Percentiles rank a stretch among this genome's conserved stretches.
Conservation (phyloP, 768 basidiomycete species). For the Mycena epipterygia region DNA sequence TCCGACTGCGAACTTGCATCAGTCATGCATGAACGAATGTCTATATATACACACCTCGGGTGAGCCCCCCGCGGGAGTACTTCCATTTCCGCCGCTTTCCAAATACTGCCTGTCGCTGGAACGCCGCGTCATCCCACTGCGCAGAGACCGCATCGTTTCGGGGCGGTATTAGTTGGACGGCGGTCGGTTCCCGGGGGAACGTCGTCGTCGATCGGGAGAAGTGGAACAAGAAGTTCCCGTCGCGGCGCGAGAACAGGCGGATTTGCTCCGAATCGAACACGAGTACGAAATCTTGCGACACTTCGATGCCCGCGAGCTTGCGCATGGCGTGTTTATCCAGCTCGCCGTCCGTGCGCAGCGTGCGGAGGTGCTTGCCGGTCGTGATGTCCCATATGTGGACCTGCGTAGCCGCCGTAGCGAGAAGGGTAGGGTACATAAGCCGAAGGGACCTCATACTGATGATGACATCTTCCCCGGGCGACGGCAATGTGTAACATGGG, state of each 20-base stretch:
- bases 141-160: not conserved
- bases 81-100: not conserved
- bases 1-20: not conserved
- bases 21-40: no score
- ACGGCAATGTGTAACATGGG: not conserved
- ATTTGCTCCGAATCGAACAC: not conserved
- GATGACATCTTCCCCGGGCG: not conserved
- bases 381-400: constrained; percentile 18
- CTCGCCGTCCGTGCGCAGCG: not conserved
- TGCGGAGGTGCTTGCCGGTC: not conserved
- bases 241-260: constrained; percentile 17
- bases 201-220: not conserved
- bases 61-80: not conserved
- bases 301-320: not conserved
- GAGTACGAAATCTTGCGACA: not conserved
- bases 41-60: not conserved
- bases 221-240: constrained; percentile 16
- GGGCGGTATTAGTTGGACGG: not conserved
- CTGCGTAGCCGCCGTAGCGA: not conserved
- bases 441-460: not conserved
- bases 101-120: not conserved
- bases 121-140: not conserved
- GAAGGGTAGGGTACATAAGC: not conserved
- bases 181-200: not conserved
- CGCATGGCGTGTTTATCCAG: not conserved